phyloP scores from a whole-genome alignment of 352 stramenopile genomes.

The Phytopythium ostracodes region DNA sequence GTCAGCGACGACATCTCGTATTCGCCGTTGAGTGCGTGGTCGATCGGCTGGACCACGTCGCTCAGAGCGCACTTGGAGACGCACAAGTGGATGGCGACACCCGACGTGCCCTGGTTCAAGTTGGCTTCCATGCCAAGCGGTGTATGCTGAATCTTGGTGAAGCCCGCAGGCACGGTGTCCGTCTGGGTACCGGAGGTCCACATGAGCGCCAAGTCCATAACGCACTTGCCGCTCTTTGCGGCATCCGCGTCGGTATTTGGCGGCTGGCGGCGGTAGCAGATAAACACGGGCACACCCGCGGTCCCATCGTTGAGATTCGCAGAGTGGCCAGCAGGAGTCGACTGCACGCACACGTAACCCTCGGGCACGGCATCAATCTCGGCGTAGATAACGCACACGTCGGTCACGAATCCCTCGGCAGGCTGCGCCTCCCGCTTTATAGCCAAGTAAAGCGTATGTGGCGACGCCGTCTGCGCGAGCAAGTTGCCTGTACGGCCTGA shows the following conservation, averaged over 20 bases:
- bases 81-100: slow-evolving; percentile 74
- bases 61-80: slow-evolving; percentile 53
- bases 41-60: slow-evolving; percentile 52
- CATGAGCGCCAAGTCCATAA: slow-evolving; percentile 77
- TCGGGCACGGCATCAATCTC: slow-evolving; percentile 84
- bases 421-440: slow-evolving; percentile 62
- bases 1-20: slow-evolving; percentile 54
- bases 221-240: slow-evolving; percentile 34
- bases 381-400: slow-evolving; percentile 82
- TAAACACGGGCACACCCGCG: slow-evolving; percentile 67
- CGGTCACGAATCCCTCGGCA: slow-evolving; percentile 46
- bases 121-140: slow-evolving; percentile 86
- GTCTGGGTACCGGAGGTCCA: slow-evolving; percentile 65
- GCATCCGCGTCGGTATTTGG: slow-evolving; percentile 2
- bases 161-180: slow-evolving; percentile 58
- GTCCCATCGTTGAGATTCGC: slow-evolving; percentile 85
- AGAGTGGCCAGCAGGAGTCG: slow-evolving; percentile 60
- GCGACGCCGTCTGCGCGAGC: slow-evolving; percentile 66
- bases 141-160: slow-evolving; percentile 84
- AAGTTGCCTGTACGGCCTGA: slow-evolving; percentile 71
- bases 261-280: slow-evolving; percentile 59
- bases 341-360: slow-evolving; percentile 64
- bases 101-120: slow-evolving; percentile 72
- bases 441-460: slow-evolving; percentile 68
- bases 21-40: slow-evolving; percentile 68